Evolutionary conservation across 192 early-diverging fungal species (phyloP).

Genomic region (Umbelopsis sp.): DNA sequence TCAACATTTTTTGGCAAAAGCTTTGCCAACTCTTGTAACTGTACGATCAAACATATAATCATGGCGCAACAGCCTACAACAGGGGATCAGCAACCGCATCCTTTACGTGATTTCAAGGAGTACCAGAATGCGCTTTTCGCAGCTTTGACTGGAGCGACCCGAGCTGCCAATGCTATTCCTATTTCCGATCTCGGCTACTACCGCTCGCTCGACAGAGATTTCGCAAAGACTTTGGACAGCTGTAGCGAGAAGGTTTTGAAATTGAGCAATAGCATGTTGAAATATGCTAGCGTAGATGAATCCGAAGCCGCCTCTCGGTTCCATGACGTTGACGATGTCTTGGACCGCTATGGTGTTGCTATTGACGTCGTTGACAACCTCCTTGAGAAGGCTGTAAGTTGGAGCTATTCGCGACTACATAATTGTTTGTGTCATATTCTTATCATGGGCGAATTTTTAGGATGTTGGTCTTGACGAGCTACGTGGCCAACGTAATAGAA

Average conservation of each 20-base stretch:
- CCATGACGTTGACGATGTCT: slow-evolving; percentile 66
- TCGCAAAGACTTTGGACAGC: slow-evolving; percentile 45
- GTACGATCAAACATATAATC: not conserved
- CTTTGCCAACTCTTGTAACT: not conserved
- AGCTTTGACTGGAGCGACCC: slow-evolving; percentile 61
- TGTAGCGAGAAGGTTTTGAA: slow-evolving; percentile 27
- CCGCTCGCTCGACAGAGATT: slow-evolving; percentile 62
- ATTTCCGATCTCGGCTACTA: slow-evolving; percentile 61
- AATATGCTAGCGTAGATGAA: slow-evolving; percentile 34
- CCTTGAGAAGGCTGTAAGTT: slow-evolving; percentile 76
- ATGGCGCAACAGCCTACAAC: slow-evolving; percentile 18
- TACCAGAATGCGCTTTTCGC: slow-evolving; percentile 49
- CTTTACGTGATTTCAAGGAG: slow-evolving; percentile 44
- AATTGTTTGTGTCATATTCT: not conserved
- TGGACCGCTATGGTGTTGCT: slow-evolving; percentile 63
- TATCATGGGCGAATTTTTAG: slow-evolving; percentile 38
- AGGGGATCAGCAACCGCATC: slow-evolving; percentile 28
- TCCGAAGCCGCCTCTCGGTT: slow-evolving; percentile 37
- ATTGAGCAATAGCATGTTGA: slow-evolving; percentile 33
- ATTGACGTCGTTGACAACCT: slow-evolving; percentile 81
- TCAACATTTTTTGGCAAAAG: slow-evolving; percentile 4
- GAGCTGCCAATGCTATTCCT: slow-evolving; percentile 61
- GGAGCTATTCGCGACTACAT: too few species aligned
- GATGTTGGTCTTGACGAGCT: slow-evolving; percentile 80
- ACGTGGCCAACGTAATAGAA: slow-evolving; percentile 47